phyloP scores from a whole-genome alignment of 202 grass and related monocot species.

The Eragrostis tef region DNA sequence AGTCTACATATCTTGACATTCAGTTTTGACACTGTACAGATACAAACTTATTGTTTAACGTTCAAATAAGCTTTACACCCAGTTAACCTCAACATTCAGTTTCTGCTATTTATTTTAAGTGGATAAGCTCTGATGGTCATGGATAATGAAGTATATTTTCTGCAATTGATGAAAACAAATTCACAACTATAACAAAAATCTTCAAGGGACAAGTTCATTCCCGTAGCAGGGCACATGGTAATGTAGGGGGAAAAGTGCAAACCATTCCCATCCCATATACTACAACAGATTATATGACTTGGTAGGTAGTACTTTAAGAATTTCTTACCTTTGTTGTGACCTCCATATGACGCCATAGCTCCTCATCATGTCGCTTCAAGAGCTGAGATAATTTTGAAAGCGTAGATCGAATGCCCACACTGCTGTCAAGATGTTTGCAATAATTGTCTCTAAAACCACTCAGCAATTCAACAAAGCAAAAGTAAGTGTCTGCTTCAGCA shows the following conservation, averaged over 20 bases:
- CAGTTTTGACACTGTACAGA: neutral
- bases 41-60: neutral
- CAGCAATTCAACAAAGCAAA: conserved; percentile 81
- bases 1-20: neutral
- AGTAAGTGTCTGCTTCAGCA: conserved; percentile 87
- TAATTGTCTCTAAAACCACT: conserved; percentile 88
- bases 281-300: neutral
- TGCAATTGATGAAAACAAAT: conserved; percentile 24
- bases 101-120: neutral
- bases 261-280: neutral
- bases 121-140: neutral
- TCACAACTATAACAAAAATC: conserved; percentile 35
- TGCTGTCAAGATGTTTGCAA: conserved; percentile 85
- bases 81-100: conserved; percentile 16
- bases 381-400: conserved; percentile 78
- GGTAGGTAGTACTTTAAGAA: conserved; percentile 7
- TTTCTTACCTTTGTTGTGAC: conserved; percentile 68
- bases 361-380: conserved; percentile 89
- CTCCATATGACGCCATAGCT: conserved; percentile 93
- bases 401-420: conserved; percentile 72
- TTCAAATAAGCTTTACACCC: neutral
- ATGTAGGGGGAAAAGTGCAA: neutral
- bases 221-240: conserved; percentile 6
- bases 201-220: conserved; percentile 3
- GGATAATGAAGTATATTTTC: conserved; percentile 7